phyloP scores from a whole-genome alignment of 306 rosid species.

The Aeschynomene evenia region DNA sequence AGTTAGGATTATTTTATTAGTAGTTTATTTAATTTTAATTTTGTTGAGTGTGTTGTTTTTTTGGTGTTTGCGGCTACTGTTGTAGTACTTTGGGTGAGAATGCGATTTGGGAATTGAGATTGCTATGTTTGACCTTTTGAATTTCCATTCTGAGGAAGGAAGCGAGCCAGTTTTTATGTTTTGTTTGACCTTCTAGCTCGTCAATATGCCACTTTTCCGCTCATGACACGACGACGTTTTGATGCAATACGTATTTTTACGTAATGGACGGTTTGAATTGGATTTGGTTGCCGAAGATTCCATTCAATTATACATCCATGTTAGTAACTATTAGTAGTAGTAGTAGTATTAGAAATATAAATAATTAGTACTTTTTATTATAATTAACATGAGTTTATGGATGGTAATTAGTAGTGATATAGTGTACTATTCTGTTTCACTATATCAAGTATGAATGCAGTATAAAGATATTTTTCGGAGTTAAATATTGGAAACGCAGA shows the following conservation, averaged over 20 bases:
- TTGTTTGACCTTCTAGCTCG: neutral
- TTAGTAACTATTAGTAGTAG: too few species aligned
- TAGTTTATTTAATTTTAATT: neutral
- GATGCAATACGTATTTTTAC: neutral
- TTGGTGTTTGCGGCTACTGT: neutral
- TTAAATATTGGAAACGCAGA: too few species aligned
- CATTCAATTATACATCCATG: neutral
- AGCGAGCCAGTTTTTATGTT: neutral
- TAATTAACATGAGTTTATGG: too few species aligned
- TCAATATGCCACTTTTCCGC: conserved; percentile 12
- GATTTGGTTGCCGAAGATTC: neutral
- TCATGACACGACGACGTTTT: neutral
- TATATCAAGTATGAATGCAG: too few species aligned
- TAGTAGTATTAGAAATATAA: neutral
- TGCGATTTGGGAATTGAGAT: neutral
- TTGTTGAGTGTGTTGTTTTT: neutral
- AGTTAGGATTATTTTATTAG: neutral
- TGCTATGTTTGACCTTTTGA: conserved; percentile 25
- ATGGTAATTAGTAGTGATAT: neutral
- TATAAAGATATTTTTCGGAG: too few species aligned
- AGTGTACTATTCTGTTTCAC: neutral
- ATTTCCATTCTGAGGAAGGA: neutral
- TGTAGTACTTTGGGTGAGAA: conserved; percentile 20
- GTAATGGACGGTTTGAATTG: neutral
- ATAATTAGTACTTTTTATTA: neutral